Evolutionary conservation across 345 rosid genomes (phyloP), one percentile per base, ranked within the genome.

Genomic region (Mallotus nudiflorus): DNA sequence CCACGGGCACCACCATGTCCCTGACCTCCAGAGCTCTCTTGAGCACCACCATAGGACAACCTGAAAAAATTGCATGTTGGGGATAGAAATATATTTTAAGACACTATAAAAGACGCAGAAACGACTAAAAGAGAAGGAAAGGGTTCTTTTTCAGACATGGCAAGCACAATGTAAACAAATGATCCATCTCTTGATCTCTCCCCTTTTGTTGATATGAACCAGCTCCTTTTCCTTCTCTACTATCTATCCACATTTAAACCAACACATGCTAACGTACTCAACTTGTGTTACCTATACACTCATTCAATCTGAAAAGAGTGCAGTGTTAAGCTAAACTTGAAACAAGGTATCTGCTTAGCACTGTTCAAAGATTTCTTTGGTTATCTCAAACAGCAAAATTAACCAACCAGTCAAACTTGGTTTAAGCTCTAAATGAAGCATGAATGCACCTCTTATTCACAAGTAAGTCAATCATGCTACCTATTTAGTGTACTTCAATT

Each of bases 1-100:
- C 56, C 25, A 37, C 62, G 29, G 20, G 12, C 73, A 64, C 87
- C 73, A 76, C 81, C 73, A 37, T 80, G 74, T 40, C 70, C 80
- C 37, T 82, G 55, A 35, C 87, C 88, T 62, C 67, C 73, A 6
- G 71, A 78, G 68, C 87, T 79, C 64, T 79, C 81, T 54, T 71
- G 82, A 25, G 70, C 76, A 70, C 90, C 85, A 75, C 39, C 56
- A 59, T 31, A 31, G 15, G 18, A 61, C 24, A 62, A 54, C 44
- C 46, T 52, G 33, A 49, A 62, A 27, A 19, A 18, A n/a, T n/a
- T 3, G 61, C 15, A 24, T 22, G 7, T 37, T 12, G 20, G 39
- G 12, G 29, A 49, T n/a, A 18, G 28, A 28, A 14, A 22, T 20
- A 0, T 13, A 44, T 18, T 12, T 18, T 45, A 20, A 39, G 51